These are phyloP conservation scores for Blastobotrys elegans DNA, from an alignment of 1,139 yeast species.

Conservation along the genomic window DNA sequence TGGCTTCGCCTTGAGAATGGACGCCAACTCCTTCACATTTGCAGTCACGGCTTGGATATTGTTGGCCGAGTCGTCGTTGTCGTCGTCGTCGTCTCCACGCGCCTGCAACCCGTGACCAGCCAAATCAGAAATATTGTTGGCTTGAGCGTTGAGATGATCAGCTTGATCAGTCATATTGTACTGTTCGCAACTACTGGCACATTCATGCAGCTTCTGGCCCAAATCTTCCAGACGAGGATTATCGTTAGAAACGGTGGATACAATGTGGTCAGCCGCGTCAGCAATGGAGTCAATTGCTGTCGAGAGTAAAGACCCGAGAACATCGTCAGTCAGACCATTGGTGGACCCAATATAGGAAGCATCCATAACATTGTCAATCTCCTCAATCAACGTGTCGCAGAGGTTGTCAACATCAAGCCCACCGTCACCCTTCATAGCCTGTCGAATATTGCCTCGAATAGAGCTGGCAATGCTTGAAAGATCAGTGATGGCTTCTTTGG, in stretches of 20 bases:
- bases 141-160: background rate
- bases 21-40: background rate
- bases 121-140: background rate
- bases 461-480: slow-evolving; percentile 23
- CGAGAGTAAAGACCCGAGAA: slow-evolving; percentile 24
- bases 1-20: background rate
- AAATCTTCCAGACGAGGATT: background rate
- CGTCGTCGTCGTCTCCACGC: background rate
- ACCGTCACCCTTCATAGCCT: background rate
- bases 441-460: slow-evolving; percentile 5
- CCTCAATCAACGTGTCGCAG: background rate
- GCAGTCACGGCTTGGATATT: background rate
- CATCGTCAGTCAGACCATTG: slow-evolving; percentile 22
- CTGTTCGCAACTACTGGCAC: slow-evolving; percentile 19
- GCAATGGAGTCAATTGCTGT: slow-evolving; percentile 30
- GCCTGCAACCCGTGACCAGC: background rate
- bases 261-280: slow-evolving; percentile 30
- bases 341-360: slow-evolving; percentile 3
- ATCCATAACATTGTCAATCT: background rate
- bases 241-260: background rate
- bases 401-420: background rate
- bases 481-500: slow-evolving; percentile 21
- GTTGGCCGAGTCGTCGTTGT: background rate
- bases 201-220: background rate
- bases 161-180: slow-evolving; percentile 16